Conservation (phyloP, 2,329 filamentous ascomycete species). For the Didymella keratinophila region DNA sequence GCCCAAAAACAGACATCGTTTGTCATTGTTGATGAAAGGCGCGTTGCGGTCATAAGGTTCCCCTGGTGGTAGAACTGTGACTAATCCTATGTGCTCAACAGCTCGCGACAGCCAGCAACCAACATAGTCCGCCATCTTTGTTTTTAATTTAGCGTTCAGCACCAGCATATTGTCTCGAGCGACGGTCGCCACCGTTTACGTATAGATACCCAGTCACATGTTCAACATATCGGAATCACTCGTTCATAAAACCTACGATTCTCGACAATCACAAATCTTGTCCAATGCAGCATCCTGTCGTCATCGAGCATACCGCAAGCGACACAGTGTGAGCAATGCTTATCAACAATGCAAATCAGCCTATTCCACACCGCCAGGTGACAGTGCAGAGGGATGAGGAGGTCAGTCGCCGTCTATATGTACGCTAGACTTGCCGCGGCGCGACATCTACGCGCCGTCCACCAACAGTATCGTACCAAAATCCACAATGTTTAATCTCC, state of each 20-base stretch:
- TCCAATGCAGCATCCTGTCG: constrained; percentile 3
- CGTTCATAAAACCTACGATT: constrained; percentile 1
- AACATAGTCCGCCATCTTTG: constrained; percentile 15
- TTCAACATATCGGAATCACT: constrained; percentile 15
- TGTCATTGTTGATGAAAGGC: constrained; percentile 35
- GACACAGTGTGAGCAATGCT: constrained; percentile 1
- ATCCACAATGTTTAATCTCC: constrained; percentile 13
- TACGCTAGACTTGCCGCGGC: constrained; percentile 10
- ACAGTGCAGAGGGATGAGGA: neutral
- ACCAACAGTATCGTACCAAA: constrained; percentile 16
- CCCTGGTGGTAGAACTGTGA: constrained; percentile 19
- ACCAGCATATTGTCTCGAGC: constrained; percentile 15
- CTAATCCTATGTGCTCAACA: constrained; percentile 13
- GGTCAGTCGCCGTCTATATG: constrained; percentile 9
- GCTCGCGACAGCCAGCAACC: constrained; percentile 17
- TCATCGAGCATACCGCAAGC: constrained; percentile 5
- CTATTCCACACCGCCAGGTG: neutral
- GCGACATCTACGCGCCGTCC: constrained; percentile 4
- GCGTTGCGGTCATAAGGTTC: constrained; percentile 23
- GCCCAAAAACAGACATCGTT: constrained; percentile 37
- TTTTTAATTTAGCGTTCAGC: constrained; percentile 19
- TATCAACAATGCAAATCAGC: neutral
- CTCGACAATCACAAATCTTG: neutral
- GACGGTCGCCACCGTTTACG: constrained; percentile 7
- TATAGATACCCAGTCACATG: constrained; percentile 23